phyloP scores from a whole-genome alignment of 441 rosid genomes.

The Aquilaria agallochum region DNA sequence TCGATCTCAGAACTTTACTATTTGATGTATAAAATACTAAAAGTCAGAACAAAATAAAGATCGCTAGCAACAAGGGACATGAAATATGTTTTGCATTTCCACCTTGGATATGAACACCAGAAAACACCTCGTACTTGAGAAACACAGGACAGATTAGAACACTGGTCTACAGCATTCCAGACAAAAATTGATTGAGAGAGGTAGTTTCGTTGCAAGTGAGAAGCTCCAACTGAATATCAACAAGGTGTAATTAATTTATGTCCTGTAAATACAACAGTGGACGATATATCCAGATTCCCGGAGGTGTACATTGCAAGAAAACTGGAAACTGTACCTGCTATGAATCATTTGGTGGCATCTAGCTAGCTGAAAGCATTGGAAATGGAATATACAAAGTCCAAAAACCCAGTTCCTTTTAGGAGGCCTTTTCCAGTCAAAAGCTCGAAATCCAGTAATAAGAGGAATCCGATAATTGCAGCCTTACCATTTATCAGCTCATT shows the following conservation, averaged over 20 bases:
- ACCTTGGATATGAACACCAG: too few relatives aligned
- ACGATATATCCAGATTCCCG: slow-evolving; percentile 1
- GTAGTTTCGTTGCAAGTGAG: too few relatives aligned
- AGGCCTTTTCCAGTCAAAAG: slow-evolving; percentile 91
- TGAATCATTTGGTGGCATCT: slow-evolving; percentile 4
- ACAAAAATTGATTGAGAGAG: not conserved
- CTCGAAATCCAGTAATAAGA: slow-evolving; percentile 81
- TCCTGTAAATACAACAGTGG: slow-evolving; percentile 15
- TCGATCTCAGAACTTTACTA: too few relatives aligned
- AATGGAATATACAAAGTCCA: slow-evolving; percentile 74
- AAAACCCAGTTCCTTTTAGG: slow-evolving; percentile 88
- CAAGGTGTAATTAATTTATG: slow-evolving; percentile 3
- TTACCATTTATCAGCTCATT: slow-evolving; percentile 88
- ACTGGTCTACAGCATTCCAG: too few relatives aligned
- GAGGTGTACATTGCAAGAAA: not conserved
- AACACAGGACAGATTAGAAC: too few relatives aligned
- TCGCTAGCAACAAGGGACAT: too few relatives aligned
- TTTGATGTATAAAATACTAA: too few relatives aligned
- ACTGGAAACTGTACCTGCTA: not conserved
- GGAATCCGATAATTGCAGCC: slow-evolving; percentile 92
- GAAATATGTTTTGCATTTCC: too few relatives aligned
- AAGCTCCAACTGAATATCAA: not conserved
- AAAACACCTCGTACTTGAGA: too few relatives aligned
- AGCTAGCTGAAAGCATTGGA: slow-evolving; percentile 66
- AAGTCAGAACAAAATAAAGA: too few relatives aligned